Base-by-base conservation (phyloP, 257 asterid genomes). In the Plectranthus barbatus region DNA sequence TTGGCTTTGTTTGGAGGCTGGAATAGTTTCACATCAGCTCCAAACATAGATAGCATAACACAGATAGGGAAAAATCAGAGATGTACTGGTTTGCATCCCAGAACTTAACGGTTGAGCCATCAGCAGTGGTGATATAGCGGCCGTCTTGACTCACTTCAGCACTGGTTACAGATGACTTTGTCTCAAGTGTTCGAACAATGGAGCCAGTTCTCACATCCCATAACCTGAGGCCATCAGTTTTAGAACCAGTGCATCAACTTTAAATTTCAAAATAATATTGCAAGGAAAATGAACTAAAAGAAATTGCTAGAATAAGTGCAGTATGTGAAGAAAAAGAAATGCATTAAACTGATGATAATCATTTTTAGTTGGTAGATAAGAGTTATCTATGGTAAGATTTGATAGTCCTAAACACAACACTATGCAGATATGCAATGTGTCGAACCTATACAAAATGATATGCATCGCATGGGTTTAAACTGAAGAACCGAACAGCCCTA, bases 131-230 rank as follows among this genome's bases (percentile, higher is more conserved):
- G 71, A 93, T 90, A 67, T 87, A 93, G 61, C 87, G 94, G 31
- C 96, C 94, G 69, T 93, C 99, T 77, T 71, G 95, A 81, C 97
- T 90, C 73, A 90, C 99, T 90, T 93, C 99, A 67, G 90, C 90
- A 72, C 99, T 90, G 58, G 96, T 90, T 47, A 90, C 95, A 17
- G 90, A 77, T 7, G 92, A 86, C 69, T 81, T 77, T 52, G 97
- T 93, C 77, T 90, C 96, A 50, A 93, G 97, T 13, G 90, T 90
- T 66, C 83, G 88, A 67, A 87, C 94, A 72, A 93, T 78, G 56
- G 86, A 74, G 31, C 97, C 95, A 64, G 82, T 92, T 86, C 94
- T 80, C 74, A 90, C 94, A 80, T 90, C 99, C 99, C 97, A 93
- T 62, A 93, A 81, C 83, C 99, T 92, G 69, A 45, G 18, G 52